phyloP scores from a whole-genome alignment of 805 yeast genomes.

The Barnettozyma vustinii region DNA sequence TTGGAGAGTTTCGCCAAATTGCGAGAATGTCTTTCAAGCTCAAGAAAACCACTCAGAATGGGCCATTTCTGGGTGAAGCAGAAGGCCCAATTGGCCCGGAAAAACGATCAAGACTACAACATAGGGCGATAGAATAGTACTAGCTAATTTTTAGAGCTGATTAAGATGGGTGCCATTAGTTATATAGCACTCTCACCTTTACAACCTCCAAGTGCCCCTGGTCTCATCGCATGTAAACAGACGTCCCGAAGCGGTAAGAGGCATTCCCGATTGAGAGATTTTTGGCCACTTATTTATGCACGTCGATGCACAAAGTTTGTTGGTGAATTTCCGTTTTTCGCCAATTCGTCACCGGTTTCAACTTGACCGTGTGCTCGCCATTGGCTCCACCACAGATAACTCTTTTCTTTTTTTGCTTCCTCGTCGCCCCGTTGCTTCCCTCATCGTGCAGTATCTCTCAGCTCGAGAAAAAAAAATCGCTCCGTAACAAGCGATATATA shows the following conservation, averaged over 20 bases:
- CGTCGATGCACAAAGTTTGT: conserved; percentile 5
- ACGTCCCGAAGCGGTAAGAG: conserved; percentile 5
- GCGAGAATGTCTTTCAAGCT: neutral
- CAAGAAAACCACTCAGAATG: neutral
- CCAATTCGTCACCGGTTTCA: conserved; percentile 8
- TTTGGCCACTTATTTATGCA: conserved; percentile 1
- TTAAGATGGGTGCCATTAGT: neutral
- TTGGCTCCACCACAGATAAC: conserved; percentile 5
- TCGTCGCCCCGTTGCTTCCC: conserved; percentile 2
- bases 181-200: neutral
- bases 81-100: neutral
- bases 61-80: neutral
- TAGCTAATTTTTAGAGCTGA: too few relatives aligned
- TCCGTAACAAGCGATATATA: conserved; percentile 3
- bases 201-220: neutral
- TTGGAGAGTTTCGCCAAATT: neutral
- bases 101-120: too few relatives aligned
- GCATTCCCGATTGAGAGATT: conserved; percentile 10
- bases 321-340: conserved; percentile 10
- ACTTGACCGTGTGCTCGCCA: conserved; percentile 5
- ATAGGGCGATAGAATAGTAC: neutral
- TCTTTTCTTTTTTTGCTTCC: conserved; percentile 3
- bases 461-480: conserved; percentile 4
- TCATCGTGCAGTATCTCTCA: conserved; percentile 9
- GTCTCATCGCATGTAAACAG: neutral